Conservation (phyloP, 257 asterid genomes). For the Prunella vulgaris region DNA sequence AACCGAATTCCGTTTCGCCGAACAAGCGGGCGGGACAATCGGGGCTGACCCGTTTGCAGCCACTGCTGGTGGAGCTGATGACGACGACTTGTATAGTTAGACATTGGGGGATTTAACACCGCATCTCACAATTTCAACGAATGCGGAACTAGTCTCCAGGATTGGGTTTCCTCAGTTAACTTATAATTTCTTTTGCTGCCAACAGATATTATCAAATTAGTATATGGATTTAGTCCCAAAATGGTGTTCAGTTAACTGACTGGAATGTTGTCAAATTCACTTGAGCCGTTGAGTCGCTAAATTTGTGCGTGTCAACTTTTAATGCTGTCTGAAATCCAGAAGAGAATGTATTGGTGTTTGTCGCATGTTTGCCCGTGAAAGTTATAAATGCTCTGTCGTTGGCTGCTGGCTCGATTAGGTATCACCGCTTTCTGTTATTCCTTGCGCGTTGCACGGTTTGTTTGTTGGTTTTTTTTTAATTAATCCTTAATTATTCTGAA, state of each 20-base stretch:
- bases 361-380: neutral
- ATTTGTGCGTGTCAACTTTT: neutral
- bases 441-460: too few relatives aligned
- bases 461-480: too few relatives aligned
- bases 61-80: slow-evolving; percentile 46
- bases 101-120: neutral
- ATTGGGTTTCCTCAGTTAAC: neutral
- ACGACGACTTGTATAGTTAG: slow-evolving; percentile 47
- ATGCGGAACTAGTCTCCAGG: neutral
- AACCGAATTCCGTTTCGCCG: slow-evolving; percentile 43
- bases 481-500: too few relatives aligned
- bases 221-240: neutral
- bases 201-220: neutral
- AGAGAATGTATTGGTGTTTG: neutral
- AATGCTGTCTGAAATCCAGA: neutral
- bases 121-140: neutral
- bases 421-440: too few relatives aligned
- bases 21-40: slow-evolving; percentile 28
- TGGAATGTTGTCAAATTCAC: neutral
- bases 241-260: neutral
- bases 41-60: slow-evolving; percentile 44
- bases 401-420: neutral
- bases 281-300: neutral
- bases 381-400: neutral
- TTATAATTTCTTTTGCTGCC: neutral